Base-by-base conservation (phyloP, 129 eudicot genomes). In the Ambrosia trifida region DNA sequence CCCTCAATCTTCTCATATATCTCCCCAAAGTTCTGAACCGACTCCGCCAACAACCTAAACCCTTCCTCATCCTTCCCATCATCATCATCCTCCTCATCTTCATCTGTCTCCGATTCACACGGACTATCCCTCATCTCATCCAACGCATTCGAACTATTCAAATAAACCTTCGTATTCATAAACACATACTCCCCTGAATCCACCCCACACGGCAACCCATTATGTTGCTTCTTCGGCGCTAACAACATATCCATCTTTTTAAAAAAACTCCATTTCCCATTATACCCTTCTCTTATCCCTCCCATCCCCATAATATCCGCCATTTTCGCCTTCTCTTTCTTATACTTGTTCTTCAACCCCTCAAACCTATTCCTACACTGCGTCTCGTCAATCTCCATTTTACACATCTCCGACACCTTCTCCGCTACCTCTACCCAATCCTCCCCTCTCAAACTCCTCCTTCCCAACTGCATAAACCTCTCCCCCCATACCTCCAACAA, bases 81-180 rank as follows among this genome's bases (percentile, higher is more conserved):
- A 12, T 61, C 87, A 0, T 82, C 81, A 47, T 75, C 80, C 16
- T 91, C 90, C 8, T 70, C 91, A 35, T 83, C 88, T 36, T 73
- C 89, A 43, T 85, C 93, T 2, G 89, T 70, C 16, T 87, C 87
- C 0, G 89, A 87, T 43, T 82, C 83, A 9, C 81, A 96, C 0
- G 99, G 97, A 52, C 97, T 90, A 76, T 90, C 97, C 79, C 89
- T 83, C 96, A 95, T 95, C 70, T 95, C 99, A 81, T 90, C 99
- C 66, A 84, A 79, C 19, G 85, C 93, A 61, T 94, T 94, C 5
- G 93, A 84, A 64, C 72, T 87, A 53, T 88, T 81, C 81, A 94
- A 77, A 78, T 94, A 94, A 36, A 89, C 93, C 2, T 83, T 72
- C 0, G 96, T 87, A 65, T 89, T 87, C 98, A 87, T 89, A 77